These are phyloP conservation scores for Trichoderma aggressivum DNA, from an alignment of 2,329 filamentous ascomycete genomes.

Conservation along the genomic window DNA sequence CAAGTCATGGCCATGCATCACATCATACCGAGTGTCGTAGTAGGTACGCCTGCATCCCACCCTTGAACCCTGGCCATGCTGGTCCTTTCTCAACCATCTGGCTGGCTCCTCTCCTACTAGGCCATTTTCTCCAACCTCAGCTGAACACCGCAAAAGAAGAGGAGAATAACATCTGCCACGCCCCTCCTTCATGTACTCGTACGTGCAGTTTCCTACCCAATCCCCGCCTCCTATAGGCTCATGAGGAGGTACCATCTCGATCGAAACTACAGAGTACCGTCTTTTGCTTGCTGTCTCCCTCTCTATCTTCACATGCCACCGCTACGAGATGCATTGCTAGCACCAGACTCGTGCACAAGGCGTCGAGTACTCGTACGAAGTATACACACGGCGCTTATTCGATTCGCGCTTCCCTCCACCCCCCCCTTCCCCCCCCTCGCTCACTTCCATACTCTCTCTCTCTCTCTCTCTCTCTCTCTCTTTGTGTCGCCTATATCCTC, in stretches of 20 bases:
- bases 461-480: too few species aligned
- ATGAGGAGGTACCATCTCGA: not conserved
- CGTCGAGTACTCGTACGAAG: too few species aligned
- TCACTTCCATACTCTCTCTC: too few species aligned
- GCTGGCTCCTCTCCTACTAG: not conserved
- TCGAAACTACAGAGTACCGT: not conserved
- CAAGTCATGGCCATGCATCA: not conserved
- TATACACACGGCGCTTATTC: not conserved
- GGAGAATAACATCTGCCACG: not conserved
- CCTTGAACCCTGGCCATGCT: not conserved
- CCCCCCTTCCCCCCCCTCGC: not conserved
- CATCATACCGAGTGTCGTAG: not conserved
- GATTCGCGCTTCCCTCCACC: not conserved
- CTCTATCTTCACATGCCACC: not conserved
- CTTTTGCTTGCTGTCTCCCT: not conserved
- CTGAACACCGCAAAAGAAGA: not conserved
- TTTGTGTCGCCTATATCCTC: not conserved
- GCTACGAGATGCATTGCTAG: not conserved
- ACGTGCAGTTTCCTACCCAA: not conserved
- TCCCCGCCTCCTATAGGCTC: not conserved
- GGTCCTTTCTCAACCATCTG: not conserved
- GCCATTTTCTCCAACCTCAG: constrained; percentile 1
- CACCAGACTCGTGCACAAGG: not conserved
- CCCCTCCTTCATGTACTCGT: not conserved
- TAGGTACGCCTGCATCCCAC: not conserved